Evolutionary conservation across 768 basidiomycete species (phyloP).

Genomic region (Hypsizygus marmoreus): DNA sequence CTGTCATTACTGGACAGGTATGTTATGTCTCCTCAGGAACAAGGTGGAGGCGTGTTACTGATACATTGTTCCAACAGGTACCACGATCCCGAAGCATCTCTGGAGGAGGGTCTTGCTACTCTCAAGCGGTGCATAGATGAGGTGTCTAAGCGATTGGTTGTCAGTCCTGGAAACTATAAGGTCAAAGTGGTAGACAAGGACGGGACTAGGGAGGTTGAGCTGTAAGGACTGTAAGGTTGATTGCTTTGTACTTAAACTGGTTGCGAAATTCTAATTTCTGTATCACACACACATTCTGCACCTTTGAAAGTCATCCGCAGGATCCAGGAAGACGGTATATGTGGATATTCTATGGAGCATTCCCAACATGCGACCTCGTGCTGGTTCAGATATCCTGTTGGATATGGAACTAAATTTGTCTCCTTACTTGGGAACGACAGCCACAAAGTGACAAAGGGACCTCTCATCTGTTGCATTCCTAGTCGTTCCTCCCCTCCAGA

Average conservation of each 20-base stretch:
- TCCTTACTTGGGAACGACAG: too few species aligned
- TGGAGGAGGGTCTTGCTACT: conserved; percentile 85
- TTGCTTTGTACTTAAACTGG: conserved; percentile 12
- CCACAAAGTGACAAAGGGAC: too few species aligned
- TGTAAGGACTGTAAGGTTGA: conserved; percentile 38
- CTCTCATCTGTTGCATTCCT: too few species aligned
- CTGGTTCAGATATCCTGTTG: too few species aligned
- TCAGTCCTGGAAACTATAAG: conserved; percentile 80
- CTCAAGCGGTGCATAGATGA: conserved; percentile 88
- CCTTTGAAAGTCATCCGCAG: too few species aligned
- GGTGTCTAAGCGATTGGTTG: conserved; percentile 79
- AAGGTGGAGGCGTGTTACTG: not conserved
- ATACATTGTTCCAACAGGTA: conserved; percentile 52
- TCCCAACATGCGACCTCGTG: too few species aligned
- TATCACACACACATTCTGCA: not conserved
- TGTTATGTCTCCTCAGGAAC: conserved; percentile 19
- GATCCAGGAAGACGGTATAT: too few species aligned
- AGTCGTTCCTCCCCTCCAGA: too few species aligned
- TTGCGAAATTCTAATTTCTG: conserved; percentile 8
- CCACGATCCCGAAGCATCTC: conserved; percentile 82
- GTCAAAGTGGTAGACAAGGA: conserved; percentile 93
- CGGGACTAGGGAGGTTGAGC: conserved; percentile 78
- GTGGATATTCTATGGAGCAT: too few species aligned
- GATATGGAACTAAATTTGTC: too few species aligned
- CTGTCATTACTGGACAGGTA: conserved; percentile 90